Percentiles rank a stretch among this genome's conserved stretches.
phyloP scores from a whole-genome alignment of 495 filamentous ascomycete species.

The Cercophora newfieldiana region DNA sequence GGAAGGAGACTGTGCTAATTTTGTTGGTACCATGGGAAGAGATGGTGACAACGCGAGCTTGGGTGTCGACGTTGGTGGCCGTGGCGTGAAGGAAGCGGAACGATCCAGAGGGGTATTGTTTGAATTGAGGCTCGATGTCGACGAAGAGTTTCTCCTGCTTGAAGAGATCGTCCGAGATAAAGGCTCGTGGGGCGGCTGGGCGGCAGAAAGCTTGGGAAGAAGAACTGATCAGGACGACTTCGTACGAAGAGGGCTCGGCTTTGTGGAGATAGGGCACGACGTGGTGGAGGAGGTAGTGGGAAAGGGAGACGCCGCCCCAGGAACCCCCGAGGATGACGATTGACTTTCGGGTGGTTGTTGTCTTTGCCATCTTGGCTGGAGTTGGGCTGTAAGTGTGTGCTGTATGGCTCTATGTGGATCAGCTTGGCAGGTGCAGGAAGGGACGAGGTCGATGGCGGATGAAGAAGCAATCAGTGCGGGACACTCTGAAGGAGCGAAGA shows the following conservation, averaged over 20 bases:
- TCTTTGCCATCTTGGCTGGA: background rate
- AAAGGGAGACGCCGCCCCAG: conserved; percentile 50
- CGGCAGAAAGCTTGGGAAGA: conserved; percentile 47
- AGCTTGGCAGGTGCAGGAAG: background rate
- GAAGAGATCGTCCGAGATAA: conserved; percentile 48
- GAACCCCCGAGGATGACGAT: conserved; percentile 57
- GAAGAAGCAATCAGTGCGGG: too few species aligned
- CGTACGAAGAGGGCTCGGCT: conserved; percentile 17
- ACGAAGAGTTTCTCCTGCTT: conserved; percentile 52
- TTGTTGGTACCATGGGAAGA: conserved; percentile 12
- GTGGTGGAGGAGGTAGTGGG: conserved; percentile 57
- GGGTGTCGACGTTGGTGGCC: conserved; percentile 49
- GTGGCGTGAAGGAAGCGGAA: conserved; percentile 60
- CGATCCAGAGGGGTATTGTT: conserved; percentile 38
- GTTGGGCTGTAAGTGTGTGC: background rate
- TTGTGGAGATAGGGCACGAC: conserved; percentile 41
- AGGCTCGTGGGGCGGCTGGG: conserved; percentile 47
- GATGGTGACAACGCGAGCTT: conserved; percentile 42
- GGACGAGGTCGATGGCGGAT: background rate
- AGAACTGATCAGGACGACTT: conserved; percentile 46
- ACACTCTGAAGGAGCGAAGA: too few species aligned
- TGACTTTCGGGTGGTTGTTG: background rate
- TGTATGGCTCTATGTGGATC: background rate
- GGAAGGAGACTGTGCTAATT: conserved; percentile 47
- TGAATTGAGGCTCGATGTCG: conserved; percentile 39